Conservation (phyloP, 495 filamentous ascomycete species). For the Trypethelium eluteriae region DNA sequence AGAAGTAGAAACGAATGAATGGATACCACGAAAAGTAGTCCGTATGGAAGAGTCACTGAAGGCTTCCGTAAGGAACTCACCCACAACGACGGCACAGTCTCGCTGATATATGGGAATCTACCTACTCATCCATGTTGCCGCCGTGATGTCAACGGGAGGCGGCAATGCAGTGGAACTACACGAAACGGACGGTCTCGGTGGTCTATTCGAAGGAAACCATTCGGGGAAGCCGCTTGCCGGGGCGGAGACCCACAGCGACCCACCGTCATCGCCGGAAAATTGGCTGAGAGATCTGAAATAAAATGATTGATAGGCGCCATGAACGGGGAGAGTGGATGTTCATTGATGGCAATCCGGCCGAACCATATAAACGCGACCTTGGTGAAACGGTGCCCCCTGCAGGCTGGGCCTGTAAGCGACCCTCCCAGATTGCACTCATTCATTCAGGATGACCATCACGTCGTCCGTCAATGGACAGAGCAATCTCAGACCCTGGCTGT, state of each 20-base stretch:
- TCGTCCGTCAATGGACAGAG: not conserved
- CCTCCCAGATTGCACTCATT: constrained; percentile 1
- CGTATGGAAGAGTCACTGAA: not conserved
- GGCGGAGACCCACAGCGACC: not conserved
- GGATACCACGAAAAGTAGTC: not conserved
- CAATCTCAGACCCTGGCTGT: not conserved
- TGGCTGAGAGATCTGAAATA: not conserved
- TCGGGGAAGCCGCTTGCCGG: not conserved
- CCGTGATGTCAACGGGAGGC: constrained; percentile 6
- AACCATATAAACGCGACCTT: constrained; percentile 8
- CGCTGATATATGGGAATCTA: not conserved
- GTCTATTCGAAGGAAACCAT: not conserved
- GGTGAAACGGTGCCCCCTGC: constrained; percentile 5
- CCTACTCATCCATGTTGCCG: not conserved
- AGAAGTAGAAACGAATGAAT: constrained; percentile 7
- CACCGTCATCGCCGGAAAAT: not conserved
- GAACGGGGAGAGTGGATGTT: not conserved
- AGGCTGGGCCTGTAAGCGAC: not conserved
- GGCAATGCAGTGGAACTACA: constrained; percentile 4
- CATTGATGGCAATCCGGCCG: constrained; percentile 7
- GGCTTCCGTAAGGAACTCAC: not conserved
- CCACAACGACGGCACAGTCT: not conserved
- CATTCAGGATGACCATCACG: constrained; percentile 1
- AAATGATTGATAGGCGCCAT: not conserved
- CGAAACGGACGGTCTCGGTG: not conserved